These are phyloP conservation scores for Yamadazyma mexicana DNA, from an alignment of 1,139 yeast species.

Conservation along the genomic window DNA sequence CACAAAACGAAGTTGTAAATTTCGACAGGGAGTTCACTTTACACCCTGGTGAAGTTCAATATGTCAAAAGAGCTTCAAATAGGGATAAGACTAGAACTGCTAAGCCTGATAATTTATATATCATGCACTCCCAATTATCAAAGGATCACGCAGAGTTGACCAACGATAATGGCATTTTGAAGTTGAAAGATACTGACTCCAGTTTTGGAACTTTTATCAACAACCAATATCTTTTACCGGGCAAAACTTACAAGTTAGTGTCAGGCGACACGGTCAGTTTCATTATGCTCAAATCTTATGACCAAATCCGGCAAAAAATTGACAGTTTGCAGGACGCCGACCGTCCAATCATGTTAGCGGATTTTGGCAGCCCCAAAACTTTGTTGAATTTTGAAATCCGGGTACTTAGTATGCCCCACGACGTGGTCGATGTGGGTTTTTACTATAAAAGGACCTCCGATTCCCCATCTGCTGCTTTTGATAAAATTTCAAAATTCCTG, in stretches of 20 bases:
- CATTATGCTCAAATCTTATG: conserved; percentile 31
- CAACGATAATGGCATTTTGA: conserved; percentile 19
- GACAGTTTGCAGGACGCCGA: conserved; percentile 4
- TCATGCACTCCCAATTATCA: conserved; percentile 30
- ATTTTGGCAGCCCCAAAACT: conserved; percentile 3
- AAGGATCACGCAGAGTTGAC: conserved; percentile 27
- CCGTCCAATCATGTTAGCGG: conserved; percentile 5
- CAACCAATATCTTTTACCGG: conserved; percentile 24
- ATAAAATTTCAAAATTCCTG: background rate
- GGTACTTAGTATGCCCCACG: background rate
- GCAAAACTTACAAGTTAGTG: conserved; percentile 18
- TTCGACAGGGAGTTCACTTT: conserved; percentile 2
- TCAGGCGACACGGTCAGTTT: conserved; percentile 33
- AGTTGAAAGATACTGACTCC: conserved; percentile 31
- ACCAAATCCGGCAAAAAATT: conserved; percentile 15
- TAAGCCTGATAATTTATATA: conserved; percentile 23
- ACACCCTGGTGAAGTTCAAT: background rate
- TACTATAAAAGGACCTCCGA: background rate
- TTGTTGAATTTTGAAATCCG: conserved; percentile 1
- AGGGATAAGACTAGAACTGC: conserved; percentile 24
- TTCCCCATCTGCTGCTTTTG: background rate
- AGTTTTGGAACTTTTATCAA: conserved; percentile 45
- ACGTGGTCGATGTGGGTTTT: background rate
- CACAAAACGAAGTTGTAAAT: background rate
- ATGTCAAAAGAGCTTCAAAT: conserved; percentile 28